A percentile compares a stretch with the other conserved stretches of the same genome.
Conservation (phyloP, 768 basidiomycete genomes). For the Coprinellus micaceus region DNA sequence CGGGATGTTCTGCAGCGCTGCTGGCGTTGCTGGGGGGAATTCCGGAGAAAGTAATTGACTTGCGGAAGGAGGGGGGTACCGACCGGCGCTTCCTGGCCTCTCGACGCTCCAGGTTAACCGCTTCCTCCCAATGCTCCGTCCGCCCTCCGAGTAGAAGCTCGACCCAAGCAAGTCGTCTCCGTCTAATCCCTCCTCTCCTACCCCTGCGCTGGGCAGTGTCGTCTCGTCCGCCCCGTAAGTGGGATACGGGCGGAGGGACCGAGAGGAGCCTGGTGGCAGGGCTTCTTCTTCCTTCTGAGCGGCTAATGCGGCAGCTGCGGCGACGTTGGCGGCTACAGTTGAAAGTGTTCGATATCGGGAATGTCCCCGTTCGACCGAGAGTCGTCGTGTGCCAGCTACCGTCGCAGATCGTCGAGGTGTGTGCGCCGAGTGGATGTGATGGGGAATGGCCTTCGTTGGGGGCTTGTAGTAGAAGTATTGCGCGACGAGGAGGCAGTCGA, state of each 20-base stretch:
- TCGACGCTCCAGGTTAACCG: conserved; percentile 71
- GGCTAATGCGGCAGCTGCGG: conserved; percentile 65
- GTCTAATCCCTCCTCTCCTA: conserved; percentile 30
- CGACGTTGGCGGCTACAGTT: conserved; percentile 66
- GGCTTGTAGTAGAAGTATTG: conserved; percentile 80
- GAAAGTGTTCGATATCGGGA: conserved; percentile 70
- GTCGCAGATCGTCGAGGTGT: conserved; percentile 36
- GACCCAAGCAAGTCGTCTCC: conserved; percentile 61
- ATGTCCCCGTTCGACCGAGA: conserved; percentile 49
- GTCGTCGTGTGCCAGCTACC: conserved; percentile 38
- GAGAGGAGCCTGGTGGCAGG: conserved; percentile 7
- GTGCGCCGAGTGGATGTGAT: conserved; percentile 21
- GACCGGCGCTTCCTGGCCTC: conserved; percentile 43
- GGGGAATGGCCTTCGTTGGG: conserved; percentile 29
- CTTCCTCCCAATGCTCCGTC: conserved; percentile 41
- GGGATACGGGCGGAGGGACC: conserved; percentile 5
- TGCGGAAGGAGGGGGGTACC: conserved; percentile 30
- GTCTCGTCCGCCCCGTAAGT: conserved; percentile 8
- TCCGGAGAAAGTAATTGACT: conserved; percentile 26
- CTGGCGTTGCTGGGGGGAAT: conserved; percentile 12
- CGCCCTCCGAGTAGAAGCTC: conserved; percentile 75
- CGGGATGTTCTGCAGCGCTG: conserved; percentile 29
- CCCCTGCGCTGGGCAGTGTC: not conserved
- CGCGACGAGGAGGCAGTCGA: conserved; percentile 70
- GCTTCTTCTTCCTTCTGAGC: conserved; percentile 42